Percentiles rank a stretch among this genome's conserved stretches.
These are phyloP conservation scores for Aspergillus neoniger DNA, from an alignment of 2,329 filamentous ascomycete genomes.

Conservation along the genomic window DNA sequence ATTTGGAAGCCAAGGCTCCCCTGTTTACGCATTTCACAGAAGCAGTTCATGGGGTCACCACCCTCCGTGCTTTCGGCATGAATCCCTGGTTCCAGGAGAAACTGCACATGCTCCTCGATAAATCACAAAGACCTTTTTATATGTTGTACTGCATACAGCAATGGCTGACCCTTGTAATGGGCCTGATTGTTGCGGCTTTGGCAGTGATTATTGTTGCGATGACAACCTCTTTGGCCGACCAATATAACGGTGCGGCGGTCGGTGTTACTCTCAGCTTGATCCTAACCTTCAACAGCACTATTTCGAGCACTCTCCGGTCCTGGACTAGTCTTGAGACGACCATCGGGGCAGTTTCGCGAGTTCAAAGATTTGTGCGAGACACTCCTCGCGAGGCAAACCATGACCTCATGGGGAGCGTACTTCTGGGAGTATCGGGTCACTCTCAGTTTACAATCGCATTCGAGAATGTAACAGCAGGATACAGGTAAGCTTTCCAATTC, in stretches of 20 bases:
- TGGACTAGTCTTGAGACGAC: conserved; percentile 27
- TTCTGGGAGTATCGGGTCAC: no score
- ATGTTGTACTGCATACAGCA: conserved; percentile 47
- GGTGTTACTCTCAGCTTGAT: conserved; percentile 52
- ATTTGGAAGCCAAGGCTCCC: conserved; percentile 9
- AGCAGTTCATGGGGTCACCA: neutral
- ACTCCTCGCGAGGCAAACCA: conserved; percentile 6
- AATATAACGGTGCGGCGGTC: conserved; percentile 44
- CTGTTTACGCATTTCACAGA: conserved; percentile 8
- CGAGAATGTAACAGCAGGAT: conserved; percentile 14
- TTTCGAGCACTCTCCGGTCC: conserved; percentile 35
- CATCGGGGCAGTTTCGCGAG: conserved; percentile 43
- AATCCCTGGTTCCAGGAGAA: neutral
- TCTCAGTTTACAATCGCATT: conserved; percentile 18
- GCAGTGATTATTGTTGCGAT: conserved; percentile 47
- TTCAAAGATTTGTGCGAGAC: conserved; percentile 15
- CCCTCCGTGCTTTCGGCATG: neutral
- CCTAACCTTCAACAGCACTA: conserved; percentile 47
- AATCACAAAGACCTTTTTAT: conserved; percentile 48
- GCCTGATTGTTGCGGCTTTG: conserved; percentile 45
- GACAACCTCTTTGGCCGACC: conserved; percentile 37
- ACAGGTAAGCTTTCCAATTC: neutral
- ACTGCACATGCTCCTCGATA: conserved; percentile 34
- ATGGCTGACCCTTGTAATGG: conserved; percentile 46
- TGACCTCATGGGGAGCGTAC: neutral